phyloP scores from a whole-genome alignment of 2,329 filamentous ascomycete genomes.

The Neofusicoccum umdonicola region DNA sequence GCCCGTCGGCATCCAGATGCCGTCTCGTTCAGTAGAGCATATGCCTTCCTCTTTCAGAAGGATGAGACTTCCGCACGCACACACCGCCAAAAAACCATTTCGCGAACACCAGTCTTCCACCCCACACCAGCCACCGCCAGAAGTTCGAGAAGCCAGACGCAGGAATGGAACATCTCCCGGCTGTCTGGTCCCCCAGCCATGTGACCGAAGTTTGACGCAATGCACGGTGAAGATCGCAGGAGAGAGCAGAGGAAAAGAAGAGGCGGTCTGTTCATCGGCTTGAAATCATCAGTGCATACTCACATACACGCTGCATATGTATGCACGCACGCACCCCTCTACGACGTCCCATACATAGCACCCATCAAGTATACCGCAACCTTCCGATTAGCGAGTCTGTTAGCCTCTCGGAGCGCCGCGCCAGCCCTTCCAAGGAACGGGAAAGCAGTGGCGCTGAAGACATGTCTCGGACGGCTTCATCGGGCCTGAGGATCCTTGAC shows the following conservation, averaged over 20 bases:
- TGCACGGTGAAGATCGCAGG: slow-evolving; percentile 5
- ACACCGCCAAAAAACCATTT: background rate
- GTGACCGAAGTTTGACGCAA: slow-evolving; percentile 7
- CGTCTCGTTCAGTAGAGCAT: background rate
- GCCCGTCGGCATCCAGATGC: background rate
- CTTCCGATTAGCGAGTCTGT: background rate
- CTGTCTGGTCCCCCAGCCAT: background rate
- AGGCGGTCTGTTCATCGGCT: background rate
- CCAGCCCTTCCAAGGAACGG: background rate
- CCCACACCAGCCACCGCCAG: no score
- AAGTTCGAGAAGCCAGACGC: background rate
- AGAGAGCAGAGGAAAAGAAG: background rate
- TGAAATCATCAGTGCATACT: background rate
- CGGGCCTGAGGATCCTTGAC: slow-evolving; percentile 1
- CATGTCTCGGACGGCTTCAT: background rate
- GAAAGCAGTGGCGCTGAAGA: background rate
- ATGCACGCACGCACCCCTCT: background rate
- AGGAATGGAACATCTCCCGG: no score
- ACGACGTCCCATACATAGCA: no score
- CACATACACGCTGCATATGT: background rate
- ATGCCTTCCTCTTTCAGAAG: background rate
- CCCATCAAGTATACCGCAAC: background rate
- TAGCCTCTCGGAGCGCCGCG: background rate
- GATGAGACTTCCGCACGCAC: background rate
- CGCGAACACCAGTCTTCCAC: background rate